Evolutionary conservation across 2,329 filamentous ascomycete species (phyloP).

Genomic region (Diatrype stigma): DNA sequence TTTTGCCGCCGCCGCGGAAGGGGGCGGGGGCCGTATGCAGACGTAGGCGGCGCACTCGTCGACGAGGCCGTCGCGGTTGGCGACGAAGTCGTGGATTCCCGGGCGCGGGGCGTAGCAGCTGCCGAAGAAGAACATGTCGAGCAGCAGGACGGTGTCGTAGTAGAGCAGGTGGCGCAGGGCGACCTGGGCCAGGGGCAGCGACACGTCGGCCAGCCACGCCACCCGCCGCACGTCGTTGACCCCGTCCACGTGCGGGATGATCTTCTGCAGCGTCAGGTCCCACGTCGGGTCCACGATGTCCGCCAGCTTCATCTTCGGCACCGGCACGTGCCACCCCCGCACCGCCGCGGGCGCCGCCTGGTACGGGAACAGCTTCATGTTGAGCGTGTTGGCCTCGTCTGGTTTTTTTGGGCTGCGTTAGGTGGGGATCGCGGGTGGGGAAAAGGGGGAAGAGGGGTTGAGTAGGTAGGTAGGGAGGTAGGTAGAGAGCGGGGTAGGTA

Average conservation of each 20-base stretch:
- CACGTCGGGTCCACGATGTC: conserved; percentile 64
- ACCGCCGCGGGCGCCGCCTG: conserved; percentile 73
- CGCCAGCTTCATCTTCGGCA: conserved; percentile 63
- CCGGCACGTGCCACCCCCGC: conserved; percentile 84
- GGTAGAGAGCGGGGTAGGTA: too few species aligned
- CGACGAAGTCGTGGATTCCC: conserved; percentile 74
- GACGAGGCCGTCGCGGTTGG: conserved; percentile 68
- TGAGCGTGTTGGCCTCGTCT: conserved; percentile 93
- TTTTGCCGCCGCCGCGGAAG: not conserved
- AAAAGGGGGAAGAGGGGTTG: too few species aligned
- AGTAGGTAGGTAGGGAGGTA: too few species aligned
- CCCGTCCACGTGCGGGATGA: conserved; percentile 85
- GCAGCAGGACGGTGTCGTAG: conserved; percentile 83
- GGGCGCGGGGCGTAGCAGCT: conserved; percentile 83
- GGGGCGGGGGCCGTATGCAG: conserved; percentile 36
- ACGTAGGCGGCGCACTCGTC: conserved; percentile 88
- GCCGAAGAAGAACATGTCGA: conserved; percentile 93
- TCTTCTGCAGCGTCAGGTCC: conserved; percentile 73
- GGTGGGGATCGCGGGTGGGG: too few species aligned
- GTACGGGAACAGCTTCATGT: conserved; percentile 91
- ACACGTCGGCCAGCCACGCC: conserved; percentile 77
- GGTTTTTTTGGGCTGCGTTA: too few species aligned
- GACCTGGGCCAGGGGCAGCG: conserved; percentile 78
- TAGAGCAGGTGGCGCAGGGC: conserved; percentile 87
- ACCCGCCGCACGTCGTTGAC: conserved; percentile 87